Conservation (phyloP, 805 yeast genomes). For the Myxozyma udenii region DNA sequence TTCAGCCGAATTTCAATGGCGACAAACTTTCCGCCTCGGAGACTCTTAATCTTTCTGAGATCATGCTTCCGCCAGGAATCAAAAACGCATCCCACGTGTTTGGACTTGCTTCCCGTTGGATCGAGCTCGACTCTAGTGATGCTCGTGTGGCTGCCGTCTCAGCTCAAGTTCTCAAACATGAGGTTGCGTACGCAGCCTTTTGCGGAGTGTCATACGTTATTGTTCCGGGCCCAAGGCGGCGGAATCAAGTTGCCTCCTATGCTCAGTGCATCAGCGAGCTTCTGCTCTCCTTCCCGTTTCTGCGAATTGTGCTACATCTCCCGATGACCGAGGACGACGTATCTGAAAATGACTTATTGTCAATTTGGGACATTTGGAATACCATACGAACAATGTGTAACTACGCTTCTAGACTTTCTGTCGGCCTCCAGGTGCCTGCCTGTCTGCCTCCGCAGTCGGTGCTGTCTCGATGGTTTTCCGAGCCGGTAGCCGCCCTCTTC, state of each 20-base stretch:
- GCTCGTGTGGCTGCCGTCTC: constrained; percentile 51
- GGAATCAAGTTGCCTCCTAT: constrained; percentile 51
- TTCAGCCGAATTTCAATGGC: neutral
- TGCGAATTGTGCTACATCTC: constrained; percentile 30
- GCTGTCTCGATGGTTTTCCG: constrained; percentile 62
- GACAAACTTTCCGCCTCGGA: neutral
- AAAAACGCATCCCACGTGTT: constrained; percentile 32
- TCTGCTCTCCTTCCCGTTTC: constrained; percentile 31
- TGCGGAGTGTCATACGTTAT: constrained; percentile 56
- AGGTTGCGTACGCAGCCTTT: constrained; percentile 56
- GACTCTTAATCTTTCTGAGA: constrained; percentile 16
- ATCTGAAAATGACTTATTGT: constrained; percentile 44
- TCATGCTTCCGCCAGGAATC: constrained; percentile 14
- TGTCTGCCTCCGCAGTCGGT: constrained; percentile 51
- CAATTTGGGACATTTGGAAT: constrained; percentile 77
- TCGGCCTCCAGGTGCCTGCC: constrained; percentile 73
- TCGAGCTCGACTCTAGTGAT: constrained; percentile 60
- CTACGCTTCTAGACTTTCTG: constrained; percentile 56
- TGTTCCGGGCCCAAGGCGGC: constrained; percentile 62
- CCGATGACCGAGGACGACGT: constrained; percentile 34
- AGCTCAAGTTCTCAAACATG: constrained; percentile 55
- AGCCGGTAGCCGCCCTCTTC: constrained; percentile 59
- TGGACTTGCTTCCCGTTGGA: constrained; percentile 64
- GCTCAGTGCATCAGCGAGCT: constrained; percentile 45
- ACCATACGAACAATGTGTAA: constrained; percentile 56